phyloP scores from a whole-genome alignment of 208 protist species.

The Wallacemonas collosoma region DNA sequence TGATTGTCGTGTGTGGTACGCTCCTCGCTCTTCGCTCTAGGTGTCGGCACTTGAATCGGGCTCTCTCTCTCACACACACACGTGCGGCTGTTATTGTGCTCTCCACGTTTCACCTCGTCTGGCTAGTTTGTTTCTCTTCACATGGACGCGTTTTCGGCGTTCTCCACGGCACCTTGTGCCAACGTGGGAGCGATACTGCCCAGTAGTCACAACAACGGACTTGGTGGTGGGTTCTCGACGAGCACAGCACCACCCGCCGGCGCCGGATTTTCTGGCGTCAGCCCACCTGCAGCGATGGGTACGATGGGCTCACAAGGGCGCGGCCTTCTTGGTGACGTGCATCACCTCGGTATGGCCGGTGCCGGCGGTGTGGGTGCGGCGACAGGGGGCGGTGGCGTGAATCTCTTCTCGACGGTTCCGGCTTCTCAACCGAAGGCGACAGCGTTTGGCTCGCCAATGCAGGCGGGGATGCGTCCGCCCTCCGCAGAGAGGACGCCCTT shows the following conservation, averaged over 20 bases:
- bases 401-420: slow-evolving; percentile 2
- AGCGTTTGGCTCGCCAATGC: background rate
- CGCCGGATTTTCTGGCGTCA: background rate
- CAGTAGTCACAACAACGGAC: background rate
- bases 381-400: background rate
- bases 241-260: background rate
- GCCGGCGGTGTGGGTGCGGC: background rate
- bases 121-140: background rate
- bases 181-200: background rate
- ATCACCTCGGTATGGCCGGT: background rate
- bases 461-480: background rate
- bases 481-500: slow-evolving; percentile 2
- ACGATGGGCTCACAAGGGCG: background rate
- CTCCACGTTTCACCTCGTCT: no score
- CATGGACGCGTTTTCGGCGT: slow-evolving; percentile 23
- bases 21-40: no score
- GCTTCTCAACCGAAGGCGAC: background rate
- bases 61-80: no score
- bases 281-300: background rate
- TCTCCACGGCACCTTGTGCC: slow-evolving; percentile 18
- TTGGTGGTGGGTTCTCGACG: background rate
- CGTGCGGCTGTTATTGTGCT: no score
- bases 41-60: no score
- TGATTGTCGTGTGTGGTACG: no score
- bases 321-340: background rate